Evolutionary conservation across 176 grass and related monocot species (phyloP).

Genomic region (Eremochloa ophiuroides): DNA sequence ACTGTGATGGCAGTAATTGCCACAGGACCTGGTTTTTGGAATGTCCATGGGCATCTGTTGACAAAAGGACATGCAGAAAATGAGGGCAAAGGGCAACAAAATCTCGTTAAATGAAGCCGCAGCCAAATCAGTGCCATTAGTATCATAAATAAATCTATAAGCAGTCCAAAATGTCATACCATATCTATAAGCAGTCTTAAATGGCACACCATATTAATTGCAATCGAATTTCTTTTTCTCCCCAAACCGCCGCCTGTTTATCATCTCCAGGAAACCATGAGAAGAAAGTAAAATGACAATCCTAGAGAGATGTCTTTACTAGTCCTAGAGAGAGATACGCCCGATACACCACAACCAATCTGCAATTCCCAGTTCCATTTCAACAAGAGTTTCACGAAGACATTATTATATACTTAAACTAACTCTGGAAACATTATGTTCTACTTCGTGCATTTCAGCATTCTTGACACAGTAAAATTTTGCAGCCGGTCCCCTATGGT

Average conservation of each 20-base stretch:
- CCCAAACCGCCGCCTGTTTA: neutral
- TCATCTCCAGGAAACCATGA: neutral
- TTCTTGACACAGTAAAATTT: neutral
- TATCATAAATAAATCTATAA: neutral
- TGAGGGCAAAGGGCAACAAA: neutral
- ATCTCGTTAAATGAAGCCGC: neutral
- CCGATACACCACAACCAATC: neutral
- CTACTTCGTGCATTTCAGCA: neutral
- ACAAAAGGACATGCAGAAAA: neutral
- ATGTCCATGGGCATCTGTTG: neutral
- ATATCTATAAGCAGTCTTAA: neutral
- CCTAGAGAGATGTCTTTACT: neutral
- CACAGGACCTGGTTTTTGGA: neutral
- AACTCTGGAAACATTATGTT: neutral
- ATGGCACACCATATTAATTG: neutral
- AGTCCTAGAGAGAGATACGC: neutral
- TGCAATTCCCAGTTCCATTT: neutral
- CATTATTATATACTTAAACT: neutral
- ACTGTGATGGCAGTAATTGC: neutral
- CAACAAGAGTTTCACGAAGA: neutral
- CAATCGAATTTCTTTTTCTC: neutral
- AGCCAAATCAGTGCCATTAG: neutral
- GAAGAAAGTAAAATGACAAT: neutral
- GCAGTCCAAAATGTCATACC: neutral
- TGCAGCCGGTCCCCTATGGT: neutral